Base-by-base conservation (phyloP, 75 land plant species). In the Pinus albicaulis region DNA sequence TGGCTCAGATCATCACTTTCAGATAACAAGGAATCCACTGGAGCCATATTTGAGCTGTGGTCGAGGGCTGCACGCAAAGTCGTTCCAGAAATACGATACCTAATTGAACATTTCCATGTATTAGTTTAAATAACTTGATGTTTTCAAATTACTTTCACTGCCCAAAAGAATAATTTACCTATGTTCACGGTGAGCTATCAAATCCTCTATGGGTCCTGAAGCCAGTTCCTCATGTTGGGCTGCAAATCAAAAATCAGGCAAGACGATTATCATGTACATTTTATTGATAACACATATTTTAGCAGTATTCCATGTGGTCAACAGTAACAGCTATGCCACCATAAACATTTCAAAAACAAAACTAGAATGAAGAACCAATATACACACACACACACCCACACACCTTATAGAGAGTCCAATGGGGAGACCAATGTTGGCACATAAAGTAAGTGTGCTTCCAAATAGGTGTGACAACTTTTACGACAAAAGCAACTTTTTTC, bases 121-220 rank as follows among this genome's bases (percentile, higher is more conserved):
- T 72, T 55, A 72, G 11, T 17, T 72, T 55, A 24, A 62, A 73
- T 28, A 13, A 24, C 3, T 55, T 22, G 56, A 56, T 22, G 25
- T 52, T 56, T 25, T 59, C 56, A 23, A 53, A 22, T 23, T 8
- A 1, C 59, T 56, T 73, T 55, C 74, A 14, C 3, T 56, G 10
- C 26, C 72, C 59, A 36, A 56, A 16, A 66, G 22, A 7, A 24
- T 16, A 72, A 34, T 34, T 55, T 82, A 98, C 99, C 99, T 91
- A 80, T 98, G 99, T 78, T 98, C 99, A 56, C 99, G 92, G 82
- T 95, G 99, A 34, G 99, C 98, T 65, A 98, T 92, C 77, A 95
- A 80, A 75, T 98, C 99, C 76, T 98, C 98, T 55, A 98, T 95
- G 57, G 99, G 98, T 53, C 99, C 99, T 62, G 98, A 95, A 62